Conservation (phyloP, 345 rosid species). For the Boechera stricta region DNA sequence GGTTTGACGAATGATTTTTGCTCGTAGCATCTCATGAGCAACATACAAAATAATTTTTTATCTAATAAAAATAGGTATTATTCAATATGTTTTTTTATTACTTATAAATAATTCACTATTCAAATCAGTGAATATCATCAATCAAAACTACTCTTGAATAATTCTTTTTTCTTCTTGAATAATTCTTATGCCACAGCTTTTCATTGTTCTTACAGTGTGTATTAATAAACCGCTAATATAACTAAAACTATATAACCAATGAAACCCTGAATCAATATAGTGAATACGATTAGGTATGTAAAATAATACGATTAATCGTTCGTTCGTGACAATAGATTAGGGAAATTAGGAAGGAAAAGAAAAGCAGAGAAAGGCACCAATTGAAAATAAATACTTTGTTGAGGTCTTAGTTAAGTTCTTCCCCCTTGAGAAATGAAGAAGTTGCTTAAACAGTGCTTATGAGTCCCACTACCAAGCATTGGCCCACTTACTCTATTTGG, state of each 20-base stretch:
- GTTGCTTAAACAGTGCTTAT: conserved; percentile 19
- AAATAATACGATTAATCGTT: not conserved
- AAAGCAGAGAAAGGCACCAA: not conserved
- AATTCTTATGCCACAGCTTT: not conserved
- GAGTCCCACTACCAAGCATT: conserved; percentile 23
- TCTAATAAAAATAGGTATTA: too few species aligned
- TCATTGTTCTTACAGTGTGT: too few species aligned
- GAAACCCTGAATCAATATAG: not conserved
- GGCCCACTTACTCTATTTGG: conserved; percentile 37
- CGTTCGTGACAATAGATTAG: conserved; percentile 4
- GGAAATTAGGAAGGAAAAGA: not conserved
- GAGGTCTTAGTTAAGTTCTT: conserved; percentile 30
- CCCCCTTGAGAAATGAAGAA: conserved; percentile 37
- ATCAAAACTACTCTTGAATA: not conserved
- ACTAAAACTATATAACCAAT: not conserved
- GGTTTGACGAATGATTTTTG: too few species aligned
- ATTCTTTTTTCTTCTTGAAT: too few species aligned
- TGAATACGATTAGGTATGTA: not conserved
- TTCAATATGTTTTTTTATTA: too few species aligned
- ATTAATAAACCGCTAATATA: not conserved
- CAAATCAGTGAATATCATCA: conserved; percentile 6
- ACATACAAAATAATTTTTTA: too few species aligned
- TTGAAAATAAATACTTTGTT: not conserved
- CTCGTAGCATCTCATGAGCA: too few species aligned
- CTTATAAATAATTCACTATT: not conserved